Conservation (phyloP, 78 protist genomes). For the Pigoraptor vietnamica region DNA sequence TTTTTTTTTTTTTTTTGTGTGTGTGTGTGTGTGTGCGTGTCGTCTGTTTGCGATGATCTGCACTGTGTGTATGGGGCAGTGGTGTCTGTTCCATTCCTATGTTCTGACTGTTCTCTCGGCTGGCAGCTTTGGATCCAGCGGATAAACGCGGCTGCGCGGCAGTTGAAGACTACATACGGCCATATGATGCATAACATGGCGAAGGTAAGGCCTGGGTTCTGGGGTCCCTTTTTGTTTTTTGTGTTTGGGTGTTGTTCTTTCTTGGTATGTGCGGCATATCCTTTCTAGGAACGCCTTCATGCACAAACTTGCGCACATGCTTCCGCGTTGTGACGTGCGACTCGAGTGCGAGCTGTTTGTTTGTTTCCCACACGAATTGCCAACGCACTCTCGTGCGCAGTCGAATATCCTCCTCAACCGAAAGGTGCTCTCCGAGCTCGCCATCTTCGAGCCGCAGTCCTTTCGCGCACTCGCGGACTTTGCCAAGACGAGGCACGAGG, state of each 20-base stretch:
- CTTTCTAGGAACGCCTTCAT: too few species aligned
- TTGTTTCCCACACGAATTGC: not conserved
- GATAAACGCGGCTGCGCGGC: not conserved
- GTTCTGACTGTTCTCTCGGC: not conserved
- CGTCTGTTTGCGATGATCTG: not conserved
- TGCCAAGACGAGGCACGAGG: not conserved
- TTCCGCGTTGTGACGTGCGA: too few species aligned
- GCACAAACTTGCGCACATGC: too few species aligned
- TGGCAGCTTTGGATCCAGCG: not conserved
- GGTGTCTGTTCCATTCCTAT: not conserved
- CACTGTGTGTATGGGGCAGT: not conserved
- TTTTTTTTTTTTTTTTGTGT: not conserved
- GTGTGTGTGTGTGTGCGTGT: not conserved
- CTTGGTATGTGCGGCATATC: too few species aligned
- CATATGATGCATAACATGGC: not conserved
- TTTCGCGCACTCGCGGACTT: not conserved
- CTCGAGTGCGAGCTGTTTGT: not conserved
- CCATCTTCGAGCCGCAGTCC: not conserved
- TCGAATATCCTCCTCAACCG: not conserved
- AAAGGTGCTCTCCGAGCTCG: conserved; percentile 2
- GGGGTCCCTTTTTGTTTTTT: not conserved
- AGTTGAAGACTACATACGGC: not conserved
- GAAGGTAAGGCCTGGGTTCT: not conserved
- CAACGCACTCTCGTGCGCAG: not conserved
- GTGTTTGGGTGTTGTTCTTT: not conserved